Percentiles rank a stretch among this genome's conserved stretches.
These are phyloP conservation scores for Thermothelomyces thermophilus DNA, from an alignment of 2,329 filamentous ascomycete genomes.

Conservation along the genomic window DNA sequence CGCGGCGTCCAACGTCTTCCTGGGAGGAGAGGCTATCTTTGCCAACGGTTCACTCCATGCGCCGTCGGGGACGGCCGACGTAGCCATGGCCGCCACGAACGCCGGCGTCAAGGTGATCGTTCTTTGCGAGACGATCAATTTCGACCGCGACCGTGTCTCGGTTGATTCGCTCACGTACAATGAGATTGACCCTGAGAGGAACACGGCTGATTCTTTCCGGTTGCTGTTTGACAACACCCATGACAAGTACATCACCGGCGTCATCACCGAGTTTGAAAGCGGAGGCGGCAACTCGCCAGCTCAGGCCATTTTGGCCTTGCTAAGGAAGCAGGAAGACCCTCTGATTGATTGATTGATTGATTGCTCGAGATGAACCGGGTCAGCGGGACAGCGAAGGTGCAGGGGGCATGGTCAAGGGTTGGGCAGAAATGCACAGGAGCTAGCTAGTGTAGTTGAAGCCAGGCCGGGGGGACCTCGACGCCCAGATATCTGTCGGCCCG, in stretches of 20 bases:
- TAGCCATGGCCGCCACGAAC: slow-evolving; percentile 76
- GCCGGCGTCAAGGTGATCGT: slow-evolving; percentile 76
- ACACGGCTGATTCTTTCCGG: slow-evolving; percentile 45
- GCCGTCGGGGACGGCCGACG: slow-evolving; percentile 75
- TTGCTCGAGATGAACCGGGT: slow-evolving; percentile 5
- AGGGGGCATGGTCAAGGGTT: neutral
- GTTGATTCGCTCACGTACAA: slow-evolving; percentile 92
- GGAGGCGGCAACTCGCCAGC: slow-evolving; percentile 83
- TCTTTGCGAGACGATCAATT: slow-evolving; percentile 92
- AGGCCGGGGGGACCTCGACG: neutral
- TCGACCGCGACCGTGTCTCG: slow-evolving; percentile 75
- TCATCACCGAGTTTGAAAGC: slow-evolving; percentile 89
- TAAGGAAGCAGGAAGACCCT: slow-evolving; percentile 52
- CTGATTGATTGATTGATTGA: slow-evolving; percentile 29
- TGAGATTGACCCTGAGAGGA: slow-evolving; percentile 75
- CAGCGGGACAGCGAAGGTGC: neutral
- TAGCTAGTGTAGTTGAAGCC: slow-evolving; percentile 1
- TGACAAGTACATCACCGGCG: slow-evolving; percentile 76
- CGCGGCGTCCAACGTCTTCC: slow-evolving; percentile 60
- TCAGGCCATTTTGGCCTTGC: slow-evolving; percentile 66
- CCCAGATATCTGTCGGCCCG: neutral
- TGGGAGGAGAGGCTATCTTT: slow-evolving; percentile 92
- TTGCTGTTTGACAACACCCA: slow-evolving; percentile 91
- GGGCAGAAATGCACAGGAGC: neutral
- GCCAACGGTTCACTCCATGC: slow-evolving; percentile 89